Base-by-base conservation (phyloP, 371 early-diverging fungal species). In the Capillidium heterosporum region DNA sequence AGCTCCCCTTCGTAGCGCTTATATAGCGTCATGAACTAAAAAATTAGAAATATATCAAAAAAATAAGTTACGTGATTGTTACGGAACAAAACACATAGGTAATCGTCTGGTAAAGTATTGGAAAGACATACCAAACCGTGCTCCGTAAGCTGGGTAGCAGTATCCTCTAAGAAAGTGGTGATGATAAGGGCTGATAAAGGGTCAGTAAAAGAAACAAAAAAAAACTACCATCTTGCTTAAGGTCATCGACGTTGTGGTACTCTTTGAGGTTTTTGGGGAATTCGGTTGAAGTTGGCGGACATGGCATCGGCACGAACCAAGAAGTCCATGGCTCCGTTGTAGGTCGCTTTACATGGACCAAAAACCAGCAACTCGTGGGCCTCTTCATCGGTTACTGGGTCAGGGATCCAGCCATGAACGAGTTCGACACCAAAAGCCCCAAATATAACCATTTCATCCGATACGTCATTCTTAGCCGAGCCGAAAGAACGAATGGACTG, bases 371-470 rank as follows among this genome's bases (percentile, higher is more conserved):
- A 71, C 1, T 71, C 63, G 46, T 67, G 73, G 11, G 79, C 75
- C 26, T 78, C 73, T 15, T 58, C 41, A 48, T 86, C 80, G 47
- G 69, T 76, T 58, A 77, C 75, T 1, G 87, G 83, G 59, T 86
- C 86, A 21, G 76, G 83, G 11, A 83, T 69, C 93, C 93, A 95
- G 13, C 95, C 95, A 67, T 92, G 93, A 21, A 87, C 85, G 15
- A 91, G 67, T 39, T 78, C 77, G 0, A 89, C 82, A 28, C 72
- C 65, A 58, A 91, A 90, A 10, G 85, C 66, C 57, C 84, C 81
- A 67, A 93, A 92, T 57, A 92, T 70, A 5, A 77, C 66, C 11
- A 86, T 62, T 5, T 68, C 57, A 35, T 44, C 31, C 5, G 50
- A 24, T 13, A 49, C 28, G 17, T 31, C 50, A 52, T 82, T 81